phyloP scores from a whole-genome alignment of 2,329 filamentous ascomycete genomes.

The Ophiocordyceps camponoti-saundersi region DNA sequence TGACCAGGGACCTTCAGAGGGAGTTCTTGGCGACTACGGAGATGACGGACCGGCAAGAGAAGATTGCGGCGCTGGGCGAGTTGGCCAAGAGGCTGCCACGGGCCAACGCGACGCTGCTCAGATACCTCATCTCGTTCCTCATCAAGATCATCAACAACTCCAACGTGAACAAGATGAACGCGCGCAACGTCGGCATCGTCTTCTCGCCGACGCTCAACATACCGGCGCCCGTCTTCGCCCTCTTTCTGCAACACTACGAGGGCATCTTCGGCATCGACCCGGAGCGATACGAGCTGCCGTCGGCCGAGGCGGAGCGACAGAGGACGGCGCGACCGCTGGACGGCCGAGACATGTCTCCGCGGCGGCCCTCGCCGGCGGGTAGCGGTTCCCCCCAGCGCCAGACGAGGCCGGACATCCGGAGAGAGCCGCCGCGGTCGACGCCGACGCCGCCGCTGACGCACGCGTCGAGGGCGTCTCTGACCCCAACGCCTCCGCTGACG shows the following conservation, averaged over 20 bases:
- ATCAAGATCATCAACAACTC: conserved; percentile 86
- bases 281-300: conserved; percentile 43
- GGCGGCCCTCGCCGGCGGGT: conserved; percentile 32
- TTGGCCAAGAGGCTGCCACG: conserved; percentile 67
- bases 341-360: conserved; percentile 15
- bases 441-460: conserved; percentile 32
- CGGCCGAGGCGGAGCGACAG: conserved; percentile 22
- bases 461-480: conserved; percentile 14
- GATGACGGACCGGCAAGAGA: conserved; percentile 55
- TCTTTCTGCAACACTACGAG: conserved; percentile 82
- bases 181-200: conserved; percentile 92
- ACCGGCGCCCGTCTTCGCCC: conserved; percentile 80
- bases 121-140: conserved; percentile 73
- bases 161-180: conserved; percentile 92
- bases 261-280: conserved; percentile 64
- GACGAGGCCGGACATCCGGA: conserved; percentile 15
- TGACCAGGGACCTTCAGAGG: conserved; percentile 78
- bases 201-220: conserved; percentile 97
- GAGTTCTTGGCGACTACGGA: conserved; percentile 80
- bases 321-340: conserved; percentile 3
- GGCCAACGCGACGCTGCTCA: conserved; percentile 65
- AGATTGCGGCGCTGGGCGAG: conserved; percentile 57
- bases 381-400: conserved; percentile 35
- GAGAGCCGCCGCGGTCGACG: conserved; percentile 17
- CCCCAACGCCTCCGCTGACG: conserved; percentile 23